phyloP scores from a whole-genome alignment of 2,329 filamentous ascomycete species.

The Lachnellula willkommii region DNA sequence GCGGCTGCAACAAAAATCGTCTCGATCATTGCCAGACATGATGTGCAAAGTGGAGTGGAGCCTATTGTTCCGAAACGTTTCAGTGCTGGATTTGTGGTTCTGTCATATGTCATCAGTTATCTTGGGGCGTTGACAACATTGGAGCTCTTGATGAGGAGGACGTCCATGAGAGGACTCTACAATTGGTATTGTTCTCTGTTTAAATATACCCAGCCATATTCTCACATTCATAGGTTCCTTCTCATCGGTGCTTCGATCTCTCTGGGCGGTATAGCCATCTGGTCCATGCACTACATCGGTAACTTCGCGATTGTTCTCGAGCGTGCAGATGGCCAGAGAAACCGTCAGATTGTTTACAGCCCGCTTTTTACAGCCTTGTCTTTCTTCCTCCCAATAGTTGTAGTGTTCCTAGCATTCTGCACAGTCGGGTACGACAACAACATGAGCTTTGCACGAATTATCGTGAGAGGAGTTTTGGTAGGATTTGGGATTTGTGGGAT shows the following conservation, averaged over 20 bases:
- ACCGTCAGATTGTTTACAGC: constrained; percentile 70
- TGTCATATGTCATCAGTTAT: constrained; percentile 66
- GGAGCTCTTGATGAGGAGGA: constrained; percentile 73
- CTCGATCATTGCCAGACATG: neutral
- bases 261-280: constrained; percentile 71
- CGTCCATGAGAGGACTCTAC: constrained; percentile 59
- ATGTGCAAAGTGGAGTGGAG: neutral
- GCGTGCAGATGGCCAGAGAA: constrained; percentile 56
- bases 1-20: neutral
- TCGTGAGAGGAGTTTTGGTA: constrained; percentile 61
- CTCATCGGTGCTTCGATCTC: constrained; percentile 59
- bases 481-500: constrained; percentile 75
- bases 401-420: constrained; percentile 67
- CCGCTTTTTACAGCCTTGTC: constrained; percentile 67
- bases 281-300: constrained; percentile 79
- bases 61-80: constrained; percentile 39
- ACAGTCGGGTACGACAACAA: constrained; percentile 57
- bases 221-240: constrained; percentile 45
- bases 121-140: constrained; percentile 73
- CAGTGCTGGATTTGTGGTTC: constrained; percentile 57
- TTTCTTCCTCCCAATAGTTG: constrained; percentile 72
- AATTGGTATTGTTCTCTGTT: constrained; percentile 53
- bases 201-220: neutral
- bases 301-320: constrained; percentile 63
- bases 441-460: constrained; percentile 53